Percentiles rank a stretch among this genome's conserved stretches.
phyloP scores from a whole-genome alignment of 2,329 filamentous ascomycete genomes.

The Sarocladium strictum region DNA sequence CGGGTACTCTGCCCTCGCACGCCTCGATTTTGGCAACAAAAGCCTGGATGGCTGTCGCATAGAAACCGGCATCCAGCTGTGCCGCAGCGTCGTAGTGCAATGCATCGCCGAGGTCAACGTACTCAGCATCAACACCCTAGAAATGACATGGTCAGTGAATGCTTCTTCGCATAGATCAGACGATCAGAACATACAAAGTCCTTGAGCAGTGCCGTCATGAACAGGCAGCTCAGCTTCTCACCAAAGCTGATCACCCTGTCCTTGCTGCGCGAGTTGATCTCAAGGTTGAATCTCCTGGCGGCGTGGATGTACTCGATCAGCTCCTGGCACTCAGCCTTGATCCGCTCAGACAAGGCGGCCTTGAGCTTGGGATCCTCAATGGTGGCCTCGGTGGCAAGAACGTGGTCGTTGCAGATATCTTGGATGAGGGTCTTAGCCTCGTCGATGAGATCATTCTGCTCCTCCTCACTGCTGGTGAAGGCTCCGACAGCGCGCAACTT shows the following conservation, averaged over 20 bases:
- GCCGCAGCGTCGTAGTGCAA: constrained; percentile 60
- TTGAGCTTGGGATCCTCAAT: constrained; percentile 52
- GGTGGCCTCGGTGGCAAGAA: constrained; percentile 61
- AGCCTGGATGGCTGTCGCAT: constrained; percentile 54
- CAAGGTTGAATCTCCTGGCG: constrained; percentile 60
- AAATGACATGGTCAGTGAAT: background rate
- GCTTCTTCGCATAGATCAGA: background rate
- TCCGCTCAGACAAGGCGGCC: constrained; percentile 55
- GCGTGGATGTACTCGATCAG: constrained; percentile 68
- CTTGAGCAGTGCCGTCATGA: constrained; percentile 79
- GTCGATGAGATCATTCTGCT: constrained; percentile 48
- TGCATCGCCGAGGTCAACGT: constrained; percentile 81
- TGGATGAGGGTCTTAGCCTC: constrained; percentile 71
- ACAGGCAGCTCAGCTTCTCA: constrained; percentile 90
- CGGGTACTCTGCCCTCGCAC: constrained; percentile 64
- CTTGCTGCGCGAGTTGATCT: constrained; percentile 72
- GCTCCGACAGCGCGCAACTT: constrained; percentile 49
- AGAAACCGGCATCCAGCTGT: constrained; percentile 63
- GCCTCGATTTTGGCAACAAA: constrained; percentile 59
- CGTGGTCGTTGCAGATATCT: constrained; percentile 77
- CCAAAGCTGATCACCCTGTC: constrained; percentile 91
- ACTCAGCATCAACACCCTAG: constrained; percentile 75
- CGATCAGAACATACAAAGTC: constrained; percentile 48
- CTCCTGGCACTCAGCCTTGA: constrained; percentile 73
- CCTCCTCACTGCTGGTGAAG: constrained; percentile 45